Evolutionary conservation across 2,329 filamentous ascomycete species (phyloP).

Genomic region (Fusarium sp.): DNA sequence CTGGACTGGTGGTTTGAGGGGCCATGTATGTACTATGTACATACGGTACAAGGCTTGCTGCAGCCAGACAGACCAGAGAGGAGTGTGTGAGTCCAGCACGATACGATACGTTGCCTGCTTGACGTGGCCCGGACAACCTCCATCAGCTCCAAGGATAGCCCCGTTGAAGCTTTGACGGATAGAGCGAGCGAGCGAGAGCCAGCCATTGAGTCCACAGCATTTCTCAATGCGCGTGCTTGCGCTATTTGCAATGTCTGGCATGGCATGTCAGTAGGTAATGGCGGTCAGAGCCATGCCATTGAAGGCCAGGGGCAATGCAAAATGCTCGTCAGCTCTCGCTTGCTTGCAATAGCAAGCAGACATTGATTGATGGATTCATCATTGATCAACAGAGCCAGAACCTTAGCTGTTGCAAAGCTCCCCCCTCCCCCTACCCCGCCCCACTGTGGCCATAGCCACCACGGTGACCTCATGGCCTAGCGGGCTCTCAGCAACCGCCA

Average conservation of each 20-base stretch:
- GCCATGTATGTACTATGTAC: background rate
- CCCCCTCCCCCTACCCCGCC: slow-evolving; percentile 18
- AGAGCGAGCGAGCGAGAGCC: background rate
- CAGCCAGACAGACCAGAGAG: slow-evolving; percentile 9
- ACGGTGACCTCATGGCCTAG: slow-evolving; percentile 42
- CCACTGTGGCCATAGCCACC: slow-evolving; percentile 31
- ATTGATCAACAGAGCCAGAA: slow-evolving; percentile 22
- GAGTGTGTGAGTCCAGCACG: background rate
- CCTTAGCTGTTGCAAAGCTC: slow-evolving; percentile 28
- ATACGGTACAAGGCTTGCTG: background rate
- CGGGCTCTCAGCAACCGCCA: slow-evolving; percentile 2
- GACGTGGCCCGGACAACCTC: slow-evolving; percentile 36
- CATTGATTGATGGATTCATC: slow-evolving; percentile 6
- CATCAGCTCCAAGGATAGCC: slow-evolving; percentile 34
- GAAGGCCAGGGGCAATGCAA: slow-evolving; percentile 1
- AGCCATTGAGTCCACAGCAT: slow-evolving; percentile 26
- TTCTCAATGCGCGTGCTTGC: slow-evolving; percentile 9
- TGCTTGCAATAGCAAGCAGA: background rate
- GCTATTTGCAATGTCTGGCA: background rate
- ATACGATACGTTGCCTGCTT: slow-evolving; percentile 3
- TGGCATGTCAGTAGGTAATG: slow-evolving; percentile 8
- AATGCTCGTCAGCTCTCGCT: slow-evolving; percentile 10
- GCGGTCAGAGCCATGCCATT: slow-evolving; percentile 25
- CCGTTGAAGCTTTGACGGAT: slow-evolving; percentile 31
- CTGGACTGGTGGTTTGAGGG: slow-evolving; percentile 21